Base-by-base conservation (phyloP, 495 filamentous ascomycete species). In the Friedmanniomyces endolithicus region DNA sequence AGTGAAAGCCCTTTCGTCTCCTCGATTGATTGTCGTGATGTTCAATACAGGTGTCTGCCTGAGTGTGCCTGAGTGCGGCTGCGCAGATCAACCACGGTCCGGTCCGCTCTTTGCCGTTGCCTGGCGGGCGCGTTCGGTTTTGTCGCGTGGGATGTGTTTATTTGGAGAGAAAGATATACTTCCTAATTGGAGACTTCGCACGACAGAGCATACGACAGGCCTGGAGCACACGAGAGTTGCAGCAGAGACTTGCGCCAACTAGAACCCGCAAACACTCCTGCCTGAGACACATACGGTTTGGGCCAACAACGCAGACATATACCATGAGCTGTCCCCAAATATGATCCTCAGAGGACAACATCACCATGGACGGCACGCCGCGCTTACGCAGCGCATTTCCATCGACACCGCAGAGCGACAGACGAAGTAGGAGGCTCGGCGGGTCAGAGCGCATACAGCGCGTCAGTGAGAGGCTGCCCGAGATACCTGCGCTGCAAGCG, bases 331-430 rank as follows among this genome's bases (percentile, higher is more conserved):
- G 17, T 50, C 29, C 47, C 47, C 16, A 23, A 37, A 6, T 8
- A 55, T 55, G 53, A 48, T 39, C 25, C 6, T 22, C 12, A 46
- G 40, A 49, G 16, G 35, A 50, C 45, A 22, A 56, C 29, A 53
- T 78, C 82, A 78, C 78, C 71, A 87, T 86, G 84, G 82, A 77
- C 74, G 76, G 74, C 64, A 87, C 83, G 74, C 83, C 83, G 65
- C 78, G 78, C 67, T 76, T 86, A 66, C 74, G 80, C 63, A 86
- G 83, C 71, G 81, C 83, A 53, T 86, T 79, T 61, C 83, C 83
- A 56, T 72, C 78, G 49, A 85, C 81, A 52, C 83, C 83, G 23
- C 70, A 73, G 57, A 75, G 75, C 34, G 59, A 62, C 29, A 68
- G 69, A 50, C 63, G 64, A 55, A 63, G 65, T 50, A 60, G 58